Conservation (phyloP, 768 basidiomycete species). For the Mycena chlorophos region DNA sequence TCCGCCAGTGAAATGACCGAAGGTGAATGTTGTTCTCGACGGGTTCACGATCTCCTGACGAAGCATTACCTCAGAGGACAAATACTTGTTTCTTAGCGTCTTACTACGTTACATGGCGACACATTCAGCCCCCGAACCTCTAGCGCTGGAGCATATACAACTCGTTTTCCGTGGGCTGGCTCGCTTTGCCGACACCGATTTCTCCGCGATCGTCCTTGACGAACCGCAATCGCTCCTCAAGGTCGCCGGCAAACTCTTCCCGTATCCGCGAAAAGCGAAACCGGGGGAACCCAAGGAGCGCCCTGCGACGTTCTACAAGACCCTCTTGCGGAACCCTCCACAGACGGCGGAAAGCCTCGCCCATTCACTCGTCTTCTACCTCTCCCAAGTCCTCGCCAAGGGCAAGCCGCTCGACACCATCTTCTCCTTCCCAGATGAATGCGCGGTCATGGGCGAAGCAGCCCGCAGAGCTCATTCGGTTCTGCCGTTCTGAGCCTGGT, state of each 20-base stretch:
- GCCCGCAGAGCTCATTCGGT: neutral
- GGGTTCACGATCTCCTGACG: neutral
- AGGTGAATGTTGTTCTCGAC: neutral
- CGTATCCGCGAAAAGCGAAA: neutral
- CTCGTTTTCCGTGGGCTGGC: neutral
- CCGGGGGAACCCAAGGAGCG: neutral
- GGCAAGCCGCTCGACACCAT: neutral
- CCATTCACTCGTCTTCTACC: neutral
- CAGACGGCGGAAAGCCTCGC: neutral
- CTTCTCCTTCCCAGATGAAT: neutral
- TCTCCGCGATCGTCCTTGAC: neutral
- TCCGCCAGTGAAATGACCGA: neutral
- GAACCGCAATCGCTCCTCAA: neutral
- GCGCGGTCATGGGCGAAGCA: neutral
- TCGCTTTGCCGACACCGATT: neutral
- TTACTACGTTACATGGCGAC: neutral
- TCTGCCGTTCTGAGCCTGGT: neutral
- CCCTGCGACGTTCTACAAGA: neutral
- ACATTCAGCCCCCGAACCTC: neutral
- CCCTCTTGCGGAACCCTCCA: neutral
- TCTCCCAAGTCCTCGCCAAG: neutral
- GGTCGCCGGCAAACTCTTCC: neutral
- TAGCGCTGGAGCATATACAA: neutral
- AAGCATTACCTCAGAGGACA: neutral
- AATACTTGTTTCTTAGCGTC: neutral